Evolutionary conservation across 371 early-diverging fungal genomes (phyloP), one percentile per base, ranked within the genome.

Genomic region (Paraphysoderma sedebokerense): DNA sequence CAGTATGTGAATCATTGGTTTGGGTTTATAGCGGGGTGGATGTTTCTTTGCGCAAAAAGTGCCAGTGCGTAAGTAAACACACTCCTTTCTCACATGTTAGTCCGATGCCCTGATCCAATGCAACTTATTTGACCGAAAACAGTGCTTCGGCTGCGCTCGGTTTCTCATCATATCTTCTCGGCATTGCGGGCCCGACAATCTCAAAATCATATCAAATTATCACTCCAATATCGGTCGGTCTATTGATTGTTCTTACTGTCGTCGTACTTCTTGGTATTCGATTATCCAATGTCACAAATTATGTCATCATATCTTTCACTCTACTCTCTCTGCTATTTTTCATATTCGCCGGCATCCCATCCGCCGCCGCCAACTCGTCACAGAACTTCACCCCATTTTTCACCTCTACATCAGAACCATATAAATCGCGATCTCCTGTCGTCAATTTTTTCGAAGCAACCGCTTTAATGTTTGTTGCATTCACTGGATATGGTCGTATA

Each of bases 391-490:
- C 28, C 1, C 28, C 9, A 17, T 6, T 28, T 32, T 42, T 28
- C 30, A 3, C 17, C 2, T 17, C 42, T 0, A 36, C 37, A 0
- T 22, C 20, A n/a, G 30, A 28, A 15, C 17, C 12, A 8, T 24
- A 42, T 22, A 28, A 17, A 20, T 28, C 28, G 19, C 42, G 42
- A 8, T 42, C 42, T 0, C 42, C 42, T 22, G 28, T 9, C 11
- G 9, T 24, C 12, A 42, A 42, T 32, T 6, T 28, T 9, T 32
- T 42, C 28, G 42, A 42, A 27, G 42, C 42, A 17, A 30, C 42
- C 19, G 42, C 42, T 17, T 17, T 42, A 28, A 42, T 42, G 42
- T 42, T 42, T 42, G 42, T 42, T 22, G 42, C 42, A 9, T 42
- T 42, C 13, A 42, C 42, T 19, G 42, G 42, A 6, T 42, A 42